Conservation (phyloP, 306 rosid genomes). For the Hippophae tibetana region DNA sequence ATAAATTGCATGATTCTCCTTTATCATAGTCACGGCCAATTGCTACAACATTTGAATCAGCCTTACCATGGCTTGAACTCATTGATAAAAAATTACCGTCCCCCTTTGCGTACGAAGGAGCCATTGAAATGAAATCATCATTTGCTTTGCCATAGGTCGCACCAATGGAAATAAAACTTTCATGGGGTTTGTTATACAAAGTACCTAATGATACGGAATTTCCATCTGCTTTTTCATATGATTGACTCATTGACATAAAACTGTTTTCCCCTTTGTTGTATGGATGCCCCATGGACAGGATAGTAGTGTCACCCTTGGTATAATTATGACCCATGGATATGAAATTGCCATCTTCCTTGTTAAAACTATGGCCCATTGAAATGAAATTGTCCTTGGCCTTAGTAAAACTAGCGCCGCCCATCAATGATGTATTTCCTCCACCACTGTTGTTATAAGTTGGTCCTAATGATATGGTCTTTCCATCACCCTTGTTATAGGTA, state of each 20-base stretch:
- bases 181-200: slow-evolving; percentile 57
- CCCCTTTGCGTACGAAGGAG: slow-evolving; percentile 48
- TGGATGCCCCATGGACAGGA: slow-evolving; percentile 61
- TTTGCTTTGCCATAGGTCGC: slow-evolving; percentile 47
- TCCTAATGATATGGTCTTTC: slow-evolving; percentile 41
- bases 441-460: slow-evolving; percentile 35
- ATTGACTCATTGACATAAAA: slow-evolving; percentile 70
- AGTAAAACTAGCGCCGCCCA: slow-evolving; percentile 43
- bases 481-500: slow-evolving; percentile 42
- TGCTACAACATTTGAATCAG: slow-evolving; percentile 38
- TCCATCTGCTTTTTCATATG: slow-evolving; percentile 54
- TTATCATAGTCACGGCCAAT: slow-evolving; percentile 42
- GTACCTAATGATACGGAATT: slow-evolving; percentile 54
- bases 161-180: slow-evolving; percentile 48
- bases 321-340: slow-evolving; percentile 60
- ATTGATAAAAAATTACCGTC: slow-evolving; percentile 37
- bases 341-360: slow-evolving; percentile 60
- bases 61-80: slow-evolving; percentile 51
- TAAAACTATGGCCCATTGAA: slow-evolving; percentile 49
- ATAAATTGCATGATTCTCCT: slow-evolving; percentile 43
- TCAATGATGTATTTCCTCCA: slow-evolving; percentile 33
- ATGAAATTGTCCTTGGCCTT: slow-evolving; percentile 49
- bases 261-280: slow-evolving; percentile 53
- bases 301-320: slow-evolving; percentile 43
- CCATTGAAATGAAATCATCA: slow-evolving; percentile 48